Percentiles rank a stretch among this genome's conserved stretches.
phyloP scores from a whole-genome alignment of 495 filamentous ascomycete genomes.

The Umbilicaria muhlenbergii region DNA sequence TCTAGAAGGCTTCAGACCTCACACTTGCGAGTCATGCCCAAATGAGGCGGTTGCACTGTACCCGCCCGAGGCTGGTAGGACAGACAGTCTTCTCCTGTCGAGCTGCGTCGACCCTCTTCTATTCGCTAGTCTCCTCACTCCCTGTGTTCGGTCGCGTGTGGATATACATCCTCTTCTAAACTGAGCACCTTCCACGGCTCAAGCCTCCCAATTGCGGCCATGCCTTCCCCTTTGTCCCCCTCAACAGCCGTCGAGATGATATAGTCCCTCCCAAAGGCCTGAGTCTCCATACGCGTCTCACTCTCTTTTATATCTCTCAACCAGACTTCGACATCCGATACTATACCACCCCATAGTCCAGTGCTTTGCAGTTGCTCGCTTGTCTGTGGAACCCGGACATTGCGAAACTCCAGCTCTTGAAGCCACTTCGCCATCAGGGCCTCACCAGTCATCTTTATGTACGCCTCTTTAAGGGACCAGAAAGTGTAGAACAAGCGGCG shows the following conservation, averaged over 20 bases:
- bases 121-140: no score
- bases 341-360: conserved; percentile 32
- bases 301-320: conserved; percentile 30
- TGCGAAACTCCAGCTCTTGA: conserved; percentile 47
- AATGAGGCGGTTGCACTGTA: no score
- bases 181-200: conserved; percentile 9
- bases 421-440: conserved; percentile 73
- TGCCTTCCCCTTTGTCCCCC: conserved; percentile 4
- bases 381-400: conserved; percentile 31
- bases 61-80: no score
- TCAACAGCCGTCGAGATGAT: conserved; percentile 42
- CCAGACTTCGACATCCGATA: conserved; percentile 35
- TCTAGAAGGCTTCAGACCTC: no score
- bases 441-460: conserved; percentile 87
- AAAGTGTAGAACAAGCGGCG: conserved; percentile 72
- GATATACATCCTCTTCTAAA: conserved; percentile 16
- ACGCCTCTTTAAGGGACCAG: conserved; percentile 83
- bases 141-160: neutral
- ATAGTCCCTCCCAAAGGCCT: conserved; percentile 44
- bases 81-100: no score
- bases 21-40: no score
- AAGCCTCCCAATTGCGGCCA: conserved; percentile 2
- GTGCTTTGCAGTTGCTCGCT: neutral
- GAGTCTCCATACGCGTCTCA: conserved; percentile 43
- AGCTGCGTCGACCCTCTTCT: no score